These are phyloP conservation scores for Posidonia australis DNA, from an alignment of 106 monocot genomes.

Conservation along the genomic window DNA sequence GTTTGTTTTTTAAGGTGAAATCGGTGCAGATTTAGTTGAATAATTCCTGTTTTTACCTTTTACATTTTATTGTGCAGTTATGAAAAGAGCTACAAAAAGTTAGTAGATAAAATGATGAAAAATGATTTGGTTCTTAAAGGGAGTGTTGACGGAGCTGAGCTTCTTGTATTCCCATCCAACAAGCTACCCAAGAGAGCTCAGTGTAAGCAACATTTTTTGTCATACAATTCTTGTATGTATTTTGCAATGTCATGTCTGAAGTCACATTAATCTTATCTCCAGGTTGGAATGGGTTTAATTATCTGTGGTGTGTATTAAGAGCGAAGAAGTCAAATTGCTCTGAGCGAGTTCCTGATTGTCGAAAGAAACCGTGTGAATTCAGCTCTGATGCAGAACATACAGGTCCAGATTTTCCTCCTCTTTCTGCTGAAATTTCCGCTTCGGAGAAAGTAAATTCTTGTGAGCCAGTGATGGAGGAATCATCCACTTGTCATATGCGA, in stretches of 20 bases:
- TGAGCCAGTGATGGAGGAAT: conserved; percentile 5
- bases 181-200: conserved; percentile 54
- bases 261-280: conserved; percentile 9
- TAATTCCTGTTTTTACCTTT: neutral
- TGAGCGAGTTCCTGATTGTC: conserved; percentile 1
- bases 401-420: conserved; percentile 7
- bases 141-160: conserved; percentile 45
- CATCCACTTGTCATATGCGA: conserved; percentile 3
- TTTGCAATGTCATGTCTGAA: neutral
- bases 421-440: conserved; percentile 2
- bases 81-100: conserved; percentile 53
- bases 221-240: too few relatives aligned
- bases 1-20: neutral
- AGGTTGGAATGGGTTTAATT: conserved; percentile 87
- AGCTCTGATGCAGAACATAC: conserved; percentile 10
- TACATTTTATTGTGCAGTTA: conserved; percentile 34
- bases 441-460: conserved; percentile 10
- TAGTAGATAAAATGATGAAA: conserved; percentile 53
- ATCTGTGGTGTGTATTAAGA: conserved; percentile 80
- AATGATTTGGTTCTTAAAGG: conserved; percentile 74
- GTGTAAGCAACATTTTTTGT: conserved; percentile 36
- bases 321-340: conserved; percentile 16
- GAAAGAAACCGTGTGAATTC: conserved; percentile 2
- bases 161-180: conserved; percentile 74
- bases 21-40: neutral